Evolutionary conservation across 208 protist species (phyloP), one percentile per base, ranked within the genome.

Genomic region (Angomonas desouzai): DNA sequence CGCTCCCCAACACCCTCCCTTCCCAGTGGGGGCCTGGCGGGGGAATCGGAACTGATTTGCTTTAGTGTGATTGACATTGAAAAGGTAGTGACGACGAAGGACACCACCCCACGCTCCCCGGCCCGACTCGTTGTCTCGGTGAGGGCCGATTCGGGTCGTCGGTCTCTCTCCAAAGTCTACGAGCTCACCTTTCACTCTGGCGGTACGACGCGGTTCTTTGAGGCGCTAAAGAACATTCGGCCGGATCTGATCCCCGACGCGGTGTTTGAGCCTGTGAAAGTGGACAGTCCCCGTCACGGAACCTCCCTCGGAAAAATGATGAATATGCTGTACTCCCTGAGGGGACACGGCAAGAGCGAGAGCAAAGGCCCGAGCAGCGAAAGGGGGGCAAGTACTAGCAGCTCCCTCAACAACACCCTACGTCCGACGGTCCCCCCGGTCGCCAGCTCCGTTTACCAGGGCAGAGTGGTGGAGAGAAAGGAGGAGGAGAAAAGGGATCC

Each of bases 141-240:
- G 13, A 6, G 36, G 36, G 36, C 36, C 9, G 13, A 6, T 6
- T 40, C 36, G 6, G 36, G 36, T 13, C 13, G 13, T 13, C 36
- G 36, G 9, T 13, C 6, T 13, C 6, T 20, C 20, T 11, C 32
- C 20, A 45, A 2, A 3, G 32, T 48, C 28, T 65, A 68, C 40
- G 40, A 61, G 49, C 70, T 82, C 48, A 55, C 70, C 16, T 82
- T 82, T 38, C 67, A 77, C 49, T 56, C 58, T 28, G 76, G 76
- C 62, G 72, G 72, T 48, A 71, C 74, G 23, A 65, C 74, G 45
- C 62, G 74, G 16, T 79, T 70, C 40, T 48, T 79, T 29, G 51
- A 61, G 0, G 66, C 68, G 22, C 61, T 79, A 48, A 38, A 62
- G 3, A 45, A 18, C 22, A 48, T 66, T 38, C 32, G 59, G n/a